Percentiles rank a stretch among this genome's conserved stretches.
Conservation (phyloP, 2,329 filamentous ascomycete species). For the Paracoccidioides brasiliensis region DNA sequence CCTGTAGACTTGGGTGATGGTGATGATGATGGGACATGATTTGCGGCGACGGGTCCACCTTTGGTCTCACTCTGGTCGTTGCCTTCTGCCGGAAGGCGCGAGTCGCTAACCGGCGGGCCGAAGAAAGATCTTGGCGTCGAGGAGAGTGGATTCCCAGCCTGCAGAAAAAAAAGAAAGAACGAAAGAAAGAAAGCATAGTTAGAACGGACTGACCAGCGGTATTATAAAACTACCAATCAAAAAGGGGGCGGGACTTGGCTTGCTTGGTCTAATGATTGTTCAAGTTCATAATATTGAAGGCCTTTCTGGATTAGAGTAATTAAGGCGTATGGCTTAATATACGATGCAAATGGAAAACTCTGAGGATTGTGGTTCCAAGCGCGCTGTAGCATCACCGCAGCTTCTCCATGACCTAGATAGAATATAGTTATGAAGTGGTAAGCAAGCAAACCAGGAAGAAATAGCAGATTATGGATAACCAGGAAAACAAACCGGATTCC, state of each 20-base stretch:
- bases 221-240: background rate
- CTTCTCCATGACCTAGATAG: slow-evolving; percentile 41
- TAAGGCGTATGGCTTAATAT: slow-evolving; percentile 46
- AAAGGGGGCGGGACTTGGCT: slow-evolving; percentile 11
- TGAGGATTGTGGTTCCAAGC: slow-evolving; percentile 52
- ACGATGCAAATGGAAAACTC: slow-evolving; percentile 46
- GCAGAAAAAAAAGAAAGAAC: slow-evolving; percentile 6
- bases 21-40: slow-evolving; percentile 18
- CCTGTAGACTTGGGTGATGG: slow-evolving; percentile 14
- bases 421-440: slow-evolving; percentile 4
- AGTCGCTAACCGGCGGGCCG: slow-evolving; percentile 30
- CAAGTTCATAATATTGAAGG: slow-evolving; percentile 41
- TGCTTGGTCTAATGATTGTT: slow-evolving; percentile 38
- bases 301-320: slow-evolving; percentile 52
- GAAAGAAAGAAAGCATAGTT: slow-evolving; percentile 3
- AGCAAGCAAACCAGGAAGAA: slow-evolving; percentile 2
- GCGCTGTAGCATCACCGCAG: slow-evolving; percentile 46
- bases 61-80: slow-evolving; percentile 5
- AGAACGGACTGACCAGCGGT: slow-evolving; percentile 1
- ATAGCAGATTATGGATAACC: slow-evolving; percentile 6
- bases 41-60: slow-evolving; percentile 18
- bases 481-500: slow-evolving; percentile 37
- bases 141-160: slow-evolving; percentile 27
- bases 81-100: slow-evolving; percentile 17
- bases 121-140: slow-evolving; percentile 34